phyloP scores from a whole-genome alignment of 2,329 filamentous ascomycete species.

The Arthrobotrys sphaeroides region DNA sequence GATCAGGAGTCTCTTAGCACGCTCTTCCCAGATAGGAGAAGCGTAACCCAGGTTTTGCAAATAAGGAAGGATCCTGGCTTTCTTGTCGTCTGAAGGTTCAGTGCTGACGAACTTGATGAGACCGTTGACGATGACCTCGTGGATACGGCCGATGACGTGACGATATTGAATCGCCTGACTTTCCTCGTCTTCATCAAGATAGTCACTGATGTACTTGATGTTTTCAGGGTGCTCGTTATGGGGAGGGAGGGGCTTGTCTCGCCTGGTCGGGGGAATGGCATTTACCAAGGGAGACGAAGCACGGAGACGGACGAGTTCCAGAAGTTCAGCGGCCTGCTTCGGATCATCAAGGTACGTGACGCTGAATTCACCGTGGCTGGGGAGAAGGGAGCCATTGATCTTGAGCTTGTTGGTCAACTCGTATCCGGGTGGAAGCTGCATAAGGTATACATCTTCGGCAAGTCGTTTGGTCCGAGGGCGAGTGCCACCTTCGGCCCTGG shows the following conservation, averaged over 20 bases:
- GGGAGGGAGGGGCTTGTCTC: slow-evolving; percentile 7
- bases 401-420: slow-evolving; percentile 38
- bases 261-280: neutral
- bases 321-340: slow-evolving; percentile 33
- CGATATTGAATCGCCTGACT: slow-evolving; percentile 12
- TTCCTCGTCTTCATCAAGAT: slow-evolving; percentile 21
- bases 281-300: slow-evolving; percentile 15
- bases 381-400: slow-evolving; percentile 22
- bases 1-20: slow-evolving; percentile 29
- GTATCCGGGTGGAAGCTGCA: slow-evolving; percentile 33
- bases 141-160: slow-evolving; percentile 36
- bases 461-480: slow-evolving; percentile 26
- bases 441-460: slow-evolving; percentile 16
- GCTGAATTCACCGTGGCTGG: slow-evolving; percentile 7
- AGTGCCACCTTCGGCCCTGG: slow-evolving; percentile 5
- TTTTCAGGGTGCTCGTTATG: slow-evolving; percentile 14
- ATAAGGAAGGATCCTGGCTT: neutral
- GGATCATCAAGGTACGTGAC: slow-evolving; percentile 34
- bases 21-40: slow-evolving; percentile 48
- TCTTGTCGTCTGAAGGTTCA: slow-evolving; percentile 1
- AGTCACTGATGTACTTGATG: neutral
- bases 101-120: slow-evolving; percentile 21
- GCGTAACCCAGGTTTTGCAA: slow-evolving; percentile 24
- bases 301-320: slow-evolving; percentile 32
- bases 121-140: slow-evolving; percentile 13